Evolutionary conservation across 768 basidiomycete genomes (phyloP).

Genomic region (Boletus coccyginus): DNA sequence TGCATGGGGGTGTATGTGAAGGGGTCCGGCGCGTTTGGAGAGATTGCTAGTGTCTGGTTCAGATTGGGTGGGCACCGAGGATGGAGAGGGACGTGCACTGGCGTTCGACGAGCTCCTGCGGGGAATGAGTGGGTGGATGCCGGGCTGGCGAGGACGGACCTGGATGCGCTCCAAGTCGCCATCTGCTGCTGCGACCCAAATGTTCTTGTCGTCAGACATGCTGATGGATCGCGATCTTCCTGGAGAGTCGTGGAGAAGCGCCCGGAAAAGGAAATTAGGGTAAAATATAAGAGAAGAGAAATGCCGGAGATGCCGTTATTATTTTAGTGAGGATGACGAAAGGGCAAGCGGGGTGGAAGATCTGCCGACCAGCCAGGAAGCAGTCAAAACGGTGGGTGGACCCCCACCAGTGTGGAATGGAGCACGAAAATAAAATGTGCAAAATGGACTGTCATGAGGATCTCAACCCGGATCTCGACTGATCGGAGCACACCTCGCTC

Average conservation of each 20-base stretch:
- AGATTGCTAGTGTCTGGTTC: constrained; percentile 46
- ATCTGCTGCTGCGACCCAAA: constrained; percentile 93
- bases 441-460: constrained; percentile 4
- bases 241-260: constrained; percentile 12
- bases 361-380: neutral
- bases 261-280: constrained; percentile 27
- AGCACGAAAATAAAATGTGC: neutral
- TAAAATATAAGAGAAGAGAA: neutral
- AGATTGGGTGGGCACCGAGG: constrained; percentile 25
- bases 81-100: constrained; percentile 43
- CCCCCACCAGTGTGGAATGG: neutral
- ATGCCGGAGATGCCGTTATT: constrained; percentile 13
- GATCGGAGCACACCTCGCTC: constrained; percentile 26
- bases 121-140: neutral
- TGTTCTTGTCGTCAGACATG: constrained; percentile 52
- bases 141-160: constrained; percentile 40
- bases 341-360: neutral
- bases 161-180: constrained; percentile 78
- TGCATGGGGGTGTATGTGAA: constrained; percentile 90
- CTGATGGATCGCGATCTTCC: constrained; percentile 22
- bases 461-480: constrained; percentile 29
- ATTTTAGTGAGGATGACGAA: neutral
- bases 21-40: constrained; percentile 68
- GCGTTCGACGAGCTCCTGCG: constrained; percentile 58
- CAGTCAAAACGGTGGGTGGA: neutral